Base-by-base conservation (phyloP, 208 protist species). In the Leishmania arabica region DNA sequence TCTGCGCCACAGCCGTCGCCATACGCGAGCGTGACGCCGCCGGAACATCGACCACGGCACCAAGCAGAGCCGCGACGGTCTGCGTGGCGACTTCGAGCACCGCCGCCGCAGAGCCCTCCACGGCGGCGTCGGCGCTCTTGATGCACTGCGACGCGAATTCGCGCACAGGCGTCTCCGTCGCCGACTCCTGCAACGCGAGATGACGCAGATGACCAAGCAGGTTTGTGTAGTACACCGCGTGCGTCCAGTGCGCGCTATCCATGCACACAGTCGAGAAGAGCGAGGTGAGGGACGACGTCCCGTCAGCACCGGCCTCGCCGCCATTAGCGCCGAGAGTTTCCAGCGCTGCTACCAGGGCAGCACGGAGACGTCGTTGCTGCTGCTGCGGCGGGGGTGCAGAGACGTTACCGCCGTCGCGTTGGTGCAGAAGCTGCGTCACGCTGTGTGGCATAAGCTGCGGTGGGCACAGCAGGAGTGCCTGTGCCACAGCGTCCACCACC, bases 171-270 rank as follows among this genome's bases (percentile, higher is more conserved):
- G 37, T 64, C 54, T 47, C 17, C 71, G 53, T 19, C 68, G 78
- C 68, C 54, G 78, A n/a, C 40, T 47, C 31, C 34, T 1, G n/a
- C 40, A 27, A 71, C 34, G 79, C 75, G 62, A 87, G 65, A 24
- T 65, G n/a, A 19, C 75, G 84, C 19, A 84, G 66, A 60, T 87
- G 68, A 6, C 65, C 77, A 1, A 88, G 54, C 21, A 88, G 74
- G 27, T 85, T 83, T 8, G 75, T 77, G 70, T 82, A 82, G 58
- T 82, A 87, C 71, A 90, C 87, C 17, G 84, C 79, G 68, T 84
- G 80, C 21, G 72, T 68, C 87, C 87, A 90, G 81, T 88, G 79
- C 49, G 47, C 78, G 54, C 84, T 81, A 53, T 90, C 81, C 27
- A 87, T 78, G 58, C 78, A 53, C 34, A 88, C 77, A 4, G 81